Percentiles rank a stretch among this genome's conserved stretches.
These are phyloP conservation scores for Microascus cirrosus DNA, from an alignment of 2,329 filamentous ascomycete species.

Conservation along the genomic window DNA sequence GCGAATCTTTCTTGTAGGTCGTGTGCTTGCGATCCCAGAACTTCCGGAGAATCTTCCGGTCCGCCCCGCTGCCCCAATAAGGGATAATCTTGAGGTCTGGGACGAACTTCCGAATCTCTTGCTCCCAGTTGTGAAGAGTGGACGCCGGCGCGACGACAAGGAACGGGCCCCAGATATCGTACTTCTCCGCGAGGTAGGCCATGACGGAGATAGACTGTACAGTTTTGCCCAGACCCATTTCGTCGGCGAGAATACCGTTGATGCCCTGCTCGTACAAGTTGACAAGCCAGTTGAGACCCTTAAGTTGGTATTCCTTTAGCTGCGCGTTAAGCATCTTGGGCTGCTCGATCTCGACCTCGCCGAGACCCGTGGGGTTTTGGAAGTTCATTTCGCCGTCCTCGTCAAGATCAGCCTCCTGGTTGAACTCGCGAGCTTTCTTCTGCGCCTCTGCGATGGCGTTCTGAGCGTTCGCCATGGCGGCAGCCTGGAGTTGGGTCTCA, in stretches of 20 bases:
- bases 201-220: constrained; percentile 99
- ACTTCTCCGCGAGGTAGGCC: constrained; percentile 93
- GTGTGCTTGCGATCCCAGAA: constrained; percentile 99
- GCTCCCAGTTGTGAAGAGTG: constrained; percentile 98
- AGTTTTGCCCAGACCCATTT: constrained; percentile 99
- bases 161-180: constrained; percentile 98
- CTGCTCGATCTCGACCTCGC: constrained; percentile 87
- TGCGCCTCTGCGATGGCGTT: constrained; percentile 92
- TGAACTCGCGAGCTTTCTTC: constrained; percentile 86
- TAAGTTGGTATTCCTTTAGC: constrained; percentile 97
- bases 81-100: constrained; percentile 90
- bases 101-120: constrained; percentile 92
- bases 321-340: constrained; percentile 88
- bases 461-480: constrained; percentile 91
- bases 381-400: constrained; percentile 99
- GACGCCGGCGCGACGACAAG: constrained; percentile 92
- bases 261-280: constrained; percentile 99
- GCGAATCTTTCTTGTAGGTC: constrained; percentile 84
- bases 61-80: constrained; percentile 92
- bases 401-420: constrained; percentile 65
- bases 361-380: constrained; percentile 92
- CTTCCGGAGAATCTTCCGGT: constrained; percentile 91
- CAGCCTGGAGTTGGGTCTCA: constrained; percentile 67
- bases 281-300: constrained; percentile 98
- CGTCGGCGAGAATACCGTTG: constrained; percentile 96